Percentiles rank a stretch among this genome's conserved stretches.
These are phyloP conservation scores for Dothiorella sarmentorum DNA, from an alignment of 2,329 filamentous ascomycete genomes.

Conservation along the genomic window DNA sequence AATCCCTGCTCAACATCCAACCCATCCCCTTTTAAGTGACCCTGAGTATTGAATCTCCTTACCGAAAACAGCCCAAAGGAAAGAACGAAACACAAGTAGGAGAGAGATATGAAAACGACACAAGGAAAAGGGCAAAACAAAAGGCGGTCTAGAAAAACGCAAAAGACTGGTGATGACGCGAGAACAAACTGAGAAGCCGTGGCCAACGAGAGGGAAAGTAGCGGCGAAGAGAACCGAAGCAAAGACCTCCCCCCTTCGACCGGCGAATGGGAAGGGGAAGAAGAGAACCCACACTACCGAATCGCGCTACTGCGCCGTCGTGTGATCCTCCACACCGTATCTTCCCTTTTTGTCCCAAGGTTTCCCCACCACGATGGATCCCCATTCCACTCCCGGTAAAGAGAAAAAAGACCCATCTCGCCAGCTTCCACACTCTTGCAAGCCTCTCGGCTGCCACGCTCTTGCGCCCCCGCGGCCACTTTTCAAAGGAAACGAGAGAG, in stretches of 20 bases:
- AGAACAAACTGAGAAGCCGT: too few species aligned
- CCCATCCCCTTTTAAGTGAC: too few species aligned
- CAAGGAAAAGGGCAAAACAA: neutral
- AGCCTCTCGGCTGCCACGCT: neutral
- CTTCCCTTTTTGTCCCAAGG: slow-evolving; percentile 1
- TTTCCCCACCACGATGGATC: slow-evolving; percentile 1
- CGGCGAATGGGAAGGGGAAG: neutral
- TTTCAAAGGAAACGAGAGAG: neutral
- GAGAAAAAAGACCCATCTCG: neutral
- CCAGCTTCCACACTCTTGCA: neutral
- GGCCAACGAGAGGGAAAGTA: too few species aligned
- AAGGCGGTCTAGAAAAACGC: neutral
- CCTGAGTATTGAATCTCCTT: too few species aligned
- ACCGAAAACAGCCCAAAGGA: neutral
- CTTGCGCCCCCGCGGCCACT: slow-evolving; percentile 1
- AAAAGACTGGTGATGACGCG: too few species aligned
- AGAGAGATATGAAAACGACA: neutral
- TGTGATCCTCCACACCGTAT: slow-evolving; percentile 16
- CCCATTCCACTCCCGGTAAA: neutral
- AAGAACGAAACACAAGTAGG: neutral
- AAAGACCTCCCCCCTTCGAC: too few species aligned
- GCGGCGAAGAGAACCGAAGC: too few species aligned
- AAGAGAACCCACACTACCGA: neutral
- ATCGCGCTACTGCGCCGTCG: slow-evolving; percentile 10
- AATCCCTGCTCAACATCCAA: too few species aligned